These are phyloP conservation scores for Fusarium sp. DNA, from an alignment of 2,329 filamentous ascomycete genomes.

Conservation along the genomic window DNA sequence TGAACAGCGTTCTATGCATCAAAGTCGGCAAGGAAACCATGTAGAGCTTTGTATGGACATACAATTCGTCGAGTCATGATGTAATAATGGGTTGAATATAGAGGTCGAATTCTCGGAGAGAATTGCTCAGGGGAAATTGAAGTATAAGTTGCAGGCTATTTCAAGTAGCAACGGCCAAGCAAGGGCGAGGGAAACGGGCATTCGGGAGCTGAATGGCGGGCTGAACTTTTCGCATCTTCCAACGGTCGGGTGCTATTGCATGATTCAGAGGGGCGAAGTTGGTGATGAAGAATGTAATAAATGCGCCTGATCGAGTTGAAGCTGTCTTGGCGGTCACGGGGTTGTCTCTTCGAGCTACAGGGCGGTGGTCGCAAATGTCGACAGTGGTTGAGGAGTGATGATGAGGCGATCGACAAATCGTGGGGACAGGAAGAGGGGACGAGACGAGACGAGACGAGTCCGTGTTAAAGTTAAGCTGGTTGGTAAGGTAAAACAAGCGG, in stretches of 20 bases:
- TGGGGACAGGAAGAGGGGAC: conserved; percentile 32
- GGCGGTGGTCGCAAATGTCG: conserved; percentile 9
- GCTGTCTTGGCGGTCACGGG: conserved; percentile 2
- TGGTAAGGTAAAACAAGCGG: conserved; percentile 20
- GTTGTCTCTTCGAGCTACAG: neutral
- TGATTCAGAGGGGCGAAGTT: conserved; percentile 27
- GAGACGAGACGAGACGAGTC: conserved; percentile 7
- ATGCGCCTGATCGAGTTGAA: conserved; percentile 12
- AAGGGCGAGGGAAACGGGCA: conserved; percentile 33
- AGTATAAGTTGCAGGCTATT: conserved; percentile 27
- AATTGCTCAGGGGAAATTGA: neutral
- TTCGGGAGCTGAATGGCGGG: conserved; percentile 35
- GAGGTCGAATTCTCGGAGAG: conserved; percentile 2
- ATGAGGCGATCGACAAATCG: conserved; percentile 36
- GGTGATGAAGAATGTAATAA: neutral
- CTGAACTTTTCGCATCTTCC: conserved; percentile 48
- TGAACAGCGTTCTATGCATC: neutral
- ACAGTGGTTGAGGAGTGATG: conserved; percentile 9
- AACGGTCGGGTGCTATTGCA: conserved; percentile 45
- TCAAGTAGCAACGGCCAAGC: conserved; percentile 37
- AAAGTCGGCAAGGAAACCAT: neutral
- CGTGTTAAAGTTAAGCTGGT: conserved; percentile 27
- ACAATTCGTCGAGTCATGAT: conserved; percentile 57
- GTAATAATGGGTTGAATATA: conserved; percentile 17
- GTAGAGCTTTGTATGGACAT: conserved; percentile 25